A percentile compares a stretch with the other conserved stretches of the same genome.
phyloP scores from a whole-genome alignment of 2,329 filamentous ascomycete genomes.

The Fonsecaea monophora region DNA sequence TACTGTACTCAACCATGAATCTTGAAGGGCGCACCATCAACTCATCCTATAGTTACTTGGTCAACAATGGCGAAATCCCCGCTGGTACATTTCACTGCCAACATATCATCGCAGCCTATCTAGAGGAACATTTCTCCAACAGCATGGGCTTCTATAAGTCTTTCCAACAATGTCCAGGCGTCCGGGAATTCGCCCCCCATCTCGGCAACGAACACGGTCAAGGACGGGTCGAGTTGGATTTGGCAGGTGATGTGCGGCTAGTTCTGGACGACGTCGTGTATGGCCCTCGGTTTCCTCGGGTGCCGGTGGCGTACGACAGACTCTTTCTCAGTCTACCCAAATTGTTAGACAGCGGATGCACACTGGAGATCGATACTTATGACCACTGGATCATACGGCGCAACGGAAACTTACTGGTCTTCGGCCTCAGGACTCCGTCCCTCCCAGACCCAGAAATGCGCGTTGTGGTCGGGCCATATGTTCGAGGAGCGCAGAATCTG shows the following conservation, averaged over 20 bases:
- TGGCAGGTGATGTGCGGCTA: background rate
- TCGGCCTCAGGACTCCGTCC: background rate
- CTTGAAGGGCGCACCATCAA: background rate
- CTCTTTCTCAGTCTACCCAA: constrained; percentile 2
- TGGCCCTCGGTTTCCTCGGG: background rate
- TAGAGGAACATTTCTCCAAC: constrained; percentile 4
- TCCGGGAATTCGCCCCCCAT: background rate
- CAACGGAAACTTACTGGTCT: background rate
- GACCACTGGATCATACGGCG: background rate
- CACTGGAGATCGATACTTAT: background rate
- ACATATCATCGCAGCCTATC: background rate
- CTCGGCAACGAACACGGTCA: background rate
- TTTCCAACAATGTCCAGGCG: background rate
- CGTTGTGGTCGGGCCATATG: background rate
- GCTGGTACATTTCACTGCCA: background rate
- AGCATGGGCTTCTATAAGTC: constrained; percentile 7
- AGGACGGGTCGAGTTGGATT: background rate
- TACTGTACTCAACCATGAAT: background rate
- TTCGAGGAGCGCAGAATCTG: background rate
- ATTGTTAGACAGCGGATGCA: constrained; percentile 1
- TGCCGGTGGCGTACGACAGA: background rate
- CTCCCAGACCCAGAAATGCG: background rate
- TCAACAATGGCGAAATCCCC: background rate
- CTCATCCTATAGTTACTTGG: background rate
- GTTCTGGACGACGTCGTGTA: constrained; percentile 13